Base-by-base conservation (phyloP, 306 rosid species). In the Cucumis hystrix region DNA sequence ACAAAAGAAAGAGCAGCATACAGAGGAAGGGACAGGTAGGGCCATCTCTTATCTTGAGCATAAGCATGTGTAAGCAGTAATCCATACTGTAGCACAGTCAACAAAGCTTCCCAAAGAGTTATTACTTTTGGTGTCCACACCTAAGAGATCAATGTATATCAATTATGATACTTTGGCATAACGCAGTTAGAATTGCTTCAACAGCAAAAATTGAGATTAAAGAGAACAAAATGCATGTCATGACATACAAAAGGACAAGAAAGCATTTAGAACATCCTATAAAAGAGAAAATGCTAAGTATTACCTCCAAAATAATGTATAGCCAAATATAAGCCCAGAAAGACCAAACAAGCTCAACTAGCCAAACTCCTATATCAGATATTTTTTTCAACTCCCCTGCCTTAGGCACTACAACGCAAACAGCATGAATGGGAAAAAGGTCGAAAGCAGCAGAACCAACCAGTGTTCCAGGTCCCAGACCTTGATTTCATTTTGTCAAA, bases 401-500 rank as follows among this genome's bases (percentile, higher is more conserved):
- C 87, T 84, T 90, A 18, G 97, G 97, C 87, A 89, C 88, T 61
- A 94, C 85, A 51, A 94, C 93, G 72, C 98, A 94, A 77, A 90
- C 91, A 61, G 98, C 98, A 63, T 94, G 98, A 81, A 95, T 95
- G 78, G 97, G 98, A 79, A 95, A 95, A 79, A 94, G 95, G 79
- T 95, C 97, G 79, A 95, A 95, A 64, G 98, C 97, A 75, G 98
- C 98, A 79, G 98, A 95, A 76, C 98, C 98, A 64, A 95, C 93
- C 71, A 95, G 97, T 14, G 98, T 95, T 78, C 96, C 98, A 43
- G 98, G 98, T 69, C 98, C 98, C 91, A 92, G 88, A 86, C 98
- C 98, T 95, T 81, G 58, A 83, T 77, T 51, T 76, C 47, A 66
- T 25, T 75, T 59, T 18, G 78, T 81, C 74, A 83, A 4, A 80